Evolutionary conservation across 805 yeast genomes (phyloP).

Genomic region (Saccharomycopsis sp.): DNA sequence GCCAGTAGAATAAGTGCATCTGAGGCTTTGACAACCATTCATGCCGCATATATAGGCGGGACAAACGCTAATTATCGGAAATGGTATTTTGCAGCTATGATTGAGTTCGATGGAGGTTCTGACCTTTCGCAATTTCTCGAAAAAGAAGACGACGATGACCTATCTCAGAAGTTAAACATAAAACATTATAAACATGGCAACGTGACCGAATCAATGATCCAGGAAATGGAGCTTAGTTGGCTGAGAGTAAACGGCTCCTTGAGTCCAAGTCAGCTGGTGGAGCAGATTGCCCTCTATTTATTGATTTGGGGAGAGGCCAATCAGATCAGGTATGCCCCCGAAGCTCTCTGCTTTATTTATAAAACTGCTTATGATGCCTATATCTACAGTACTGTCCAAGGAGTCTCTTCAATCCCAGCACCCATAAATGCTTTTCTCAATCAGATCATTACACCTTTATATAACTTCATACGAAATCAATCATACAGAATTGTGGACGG

Average conservation of each 20-base stretch:
- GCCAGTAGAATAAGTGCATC: conserved; percentile 70
- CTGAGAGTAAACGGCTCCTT: conserved; percentile 69
- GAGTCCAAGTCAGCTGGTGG: conserved; percentile 71
- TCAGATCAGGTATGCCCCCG: conserved; percentile 76
- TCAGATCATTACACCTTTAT: conserved; percentile 87
- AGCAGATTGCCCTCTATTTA: conserved; percentile 70
- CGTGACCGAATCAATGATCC: neutral
- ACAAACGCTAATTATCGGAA: conserved; percentile 77
- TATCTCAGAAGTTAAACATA: too few species aligned
- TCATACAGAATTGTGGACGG: conserved; percentile 79
- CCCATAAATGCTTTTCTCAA: conserved; percentile 86
- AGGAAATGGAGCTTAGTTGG: conserved; percentile 56
- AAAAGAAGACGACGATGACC: neutral
- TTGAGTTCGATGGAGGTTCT: conserved; percentile 57
- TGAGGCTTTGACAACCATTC: conserved; percentile 68
- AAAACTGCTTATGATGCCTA: conserved; percentile 48
- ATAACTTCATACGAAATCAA: conserved; percentile 70
- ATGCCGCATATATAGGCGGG: conserved; percentile 91
- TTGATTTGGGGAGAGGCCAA: conserved; percentile 88
- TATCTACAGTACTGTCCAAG: conserved; percentile 23
- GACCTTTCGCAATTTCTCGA: conserved; percentile 22
- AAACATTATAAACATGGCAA: neutral
- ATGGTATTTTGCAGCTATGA: conserved; percentile 88
- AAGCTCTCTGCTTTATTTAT: conserved; percentile 46
- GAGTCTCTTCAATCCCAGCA: conserved; percentile 52